phyloP scores from a whole-genome alignment of 1,284 basidiomycete genomes.

The Acaromyces ingoldii region DNA sequence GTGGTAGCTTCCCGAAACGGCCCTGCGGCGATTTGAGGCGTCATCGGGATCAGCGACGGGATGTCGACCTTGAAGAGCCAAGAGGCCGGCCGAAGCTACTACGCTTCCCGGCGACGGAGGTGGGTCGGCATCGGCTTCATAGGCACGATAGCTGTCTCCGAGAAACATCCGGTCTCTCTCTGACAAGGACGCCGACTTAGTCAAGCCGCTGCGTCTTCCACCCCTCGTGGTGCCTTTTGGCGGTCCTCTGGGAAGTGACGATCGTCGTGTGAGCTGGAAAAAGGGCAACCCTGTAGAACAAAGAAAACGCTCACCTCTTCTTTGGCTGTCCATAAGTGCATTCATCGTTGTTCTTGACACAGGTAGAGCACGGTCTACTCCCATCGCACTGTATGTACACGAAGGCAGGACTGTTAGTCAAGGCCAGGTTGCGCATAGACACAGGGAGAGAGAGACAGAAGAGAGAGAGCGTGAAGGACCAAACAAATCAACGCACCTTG shows the following conservation, averaged over 20 bases:
- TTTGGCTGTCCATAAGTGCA: constrained; percentile 38
- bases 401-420: not conserved
- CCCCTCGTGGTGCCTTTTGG: constrained; percentile 36
- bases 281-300: not conserved
- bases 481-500: constrained; percentile 11
- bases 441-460: not conserved
- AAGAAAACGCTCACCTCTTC: constrained; percentile 14
- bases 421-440: not conserved
- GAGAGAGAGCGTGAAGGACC: no score
- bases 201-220: not conserved
- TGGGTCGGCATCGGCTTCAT: no score
- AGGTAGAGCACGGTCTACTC: constrained; percentile 27
- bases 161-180: no score
- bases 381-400: constrained; percentile 34
- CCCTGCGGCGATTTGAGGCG: no score
- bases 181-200: not conserved
- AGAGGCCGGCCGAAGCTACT: no score
- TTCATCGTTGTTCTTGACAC: constrained; percentile 23
- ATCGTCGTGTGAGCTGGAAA: not conserved
- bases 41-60: no score
- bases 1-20: no score
- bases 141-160: no score
- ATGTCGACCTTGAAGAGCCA: no score
- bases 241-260: constrained; percentile 24
- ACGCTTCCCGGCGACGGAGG: no score